phyloP scores from a whole-genome alignment of 352 stramenopile species.

The Phytophthora meadii region DNA sequence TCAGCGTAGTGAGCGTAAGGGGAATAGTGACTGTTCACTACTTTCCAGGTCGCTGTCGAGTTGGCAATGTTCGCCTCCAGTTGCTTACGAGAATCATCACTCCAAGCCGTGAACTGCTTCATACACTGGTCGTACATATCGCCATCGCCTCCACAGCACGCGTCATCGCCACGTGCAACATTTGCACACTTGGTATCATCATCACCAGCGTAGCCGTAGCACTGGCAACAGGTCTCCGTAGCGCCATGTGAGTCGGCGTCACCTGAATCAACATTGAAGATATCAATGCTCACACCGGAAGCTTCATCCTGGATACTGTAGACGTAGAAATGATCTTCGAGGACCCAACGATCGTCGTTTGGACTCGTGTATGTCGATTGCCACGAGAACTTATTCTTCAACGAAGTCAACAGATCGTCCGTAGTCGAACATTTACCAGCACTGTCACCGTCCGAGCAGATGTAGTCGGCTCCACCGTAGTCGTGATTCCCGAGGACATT shows the following conservation, averaged over 20 bases:
- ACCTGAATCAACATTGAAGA: slow-evolving; percentile 66
- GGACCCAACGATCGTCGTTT: slow-evolving; percentile 58
- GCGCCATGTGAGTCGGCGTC: slow-evolving; percentile 56
- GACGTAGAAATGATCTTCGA: slow-evolving; percentile 61
- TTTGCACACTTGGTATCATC: slow-evolving; percentile 48
- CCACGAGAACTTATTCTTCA: slow-evolving; percentile 57
- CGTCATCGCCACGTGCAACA: slow-evolving; percentile 43
- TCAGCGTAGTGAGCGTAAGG: slow-evolving; percentile 54
- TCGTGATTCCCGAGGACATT: slow-evolving; percentile 76
- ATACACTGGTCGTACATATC: slow-evolving; percentile 53
- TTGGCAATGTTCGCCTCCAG: slow-evolving; percentile 46
- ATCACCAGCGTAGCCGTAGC: slow-evolving; percentile 53
- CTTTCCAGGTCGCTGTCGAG: slow-evolving; percentile 66
- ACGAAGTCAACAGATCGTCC: slow-evolving; percentile 22
- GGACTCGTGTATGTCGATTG: slow-evolving; percentile 53
- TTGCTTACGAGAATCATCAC: slow-evolving; percentile 47
- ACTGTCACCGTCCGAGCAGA: slow-evolving; percentile 41
- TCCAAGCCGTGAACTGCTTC: slow-evolving; percentile 46
- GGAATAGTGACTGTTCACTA: slow-evolving; percentile 69
- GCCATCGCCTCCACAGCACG: slow-evolving; percentile 41
- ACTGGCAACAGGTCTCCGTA: slow-evolving; percentile 59
- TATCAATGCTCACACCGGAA: slow-evolving; percentile 54
- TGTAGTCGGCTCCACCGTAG: slow-evolving; percentile 64
- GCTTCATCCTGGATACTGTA: slow-evolving; percentile 40
- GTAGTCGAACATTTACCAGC: slow-evolving; percentile 33